phyloP scores from a whole-genome alignment of 306 rosid genomes.

The Pueraria montana region DNA sequence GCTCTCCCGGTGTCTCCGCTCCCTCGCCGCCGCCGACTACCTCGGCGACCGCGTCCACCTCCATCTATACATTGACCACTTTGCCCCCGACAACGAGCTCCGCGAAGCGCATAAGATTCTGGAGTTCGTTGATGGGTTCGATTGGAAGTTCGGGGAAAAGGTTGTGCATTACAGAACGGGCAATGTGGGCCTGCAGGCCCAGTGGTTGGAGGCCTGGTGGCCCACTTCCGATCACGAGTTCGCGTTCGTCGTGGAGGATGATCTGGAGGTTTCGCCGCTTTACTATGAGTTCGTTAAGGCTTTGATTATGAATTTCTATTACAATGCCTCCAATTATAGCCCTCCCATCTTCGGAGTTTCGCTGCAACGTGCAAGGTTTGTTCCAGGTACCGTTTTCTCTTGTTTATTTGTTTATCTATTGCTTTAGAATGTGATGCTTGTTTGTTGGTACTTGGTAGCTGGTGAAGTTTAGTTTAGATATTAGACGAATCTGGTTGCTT shows the following conservation, averaged over 20 bases:
- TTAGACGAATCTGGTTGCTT: neutral
- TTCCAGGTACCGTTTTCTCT: conserved; percentile 83
- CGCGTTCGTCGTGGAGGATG: conserved; percentile 88
- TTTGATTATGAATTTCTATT: conserved; percentile 80
- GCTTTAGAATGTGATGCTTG: neutral
- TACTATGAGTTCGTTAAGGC: conserved; percentile 77
- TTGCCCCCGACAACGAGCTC: conserved; percentile 50
- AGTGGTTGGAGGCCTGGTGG: conserved; percentile 99
- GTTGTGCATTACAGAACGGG: conserved; percentile 78
- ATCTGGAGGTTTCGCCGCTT: conserved; percentile 87
- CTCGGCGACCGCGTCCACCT: conserved; percentile 81
- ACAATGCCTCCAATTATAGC: conserved; percentile 74
- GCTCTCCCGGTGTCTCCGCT: conserved; percentile 83
- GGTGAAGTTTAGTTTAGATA: conserved; percentile 25
- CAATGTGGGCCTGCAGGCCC: conserved; percentile 92
- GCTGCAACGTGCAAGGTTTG: conserved; percentile 96
- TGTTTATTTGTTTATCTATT: neutral
- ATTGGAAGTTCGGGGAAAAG: conserved; percentile 86
- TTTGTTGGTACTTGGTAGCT: conserved; percentile 21
- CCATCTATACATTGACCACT: conserved; percentile 82
- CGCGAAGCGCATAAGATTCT: conserved; percentile 67
- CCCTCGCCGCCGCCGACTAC: conserved; percentile 86
- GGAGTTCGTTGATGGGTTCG: conserved; percentile 74
- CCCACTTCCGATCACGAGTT: conserved; percentile 84
- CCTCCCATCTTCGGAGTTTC: conserved; percentile 88